A percentile compares a stretch with the other conserved stretches of the same genome.
Evolutionary conservation across 1,284 basidiomycete genomes (phyloP).

Genomic region (Pyrrhoderma noxium): DNA sequence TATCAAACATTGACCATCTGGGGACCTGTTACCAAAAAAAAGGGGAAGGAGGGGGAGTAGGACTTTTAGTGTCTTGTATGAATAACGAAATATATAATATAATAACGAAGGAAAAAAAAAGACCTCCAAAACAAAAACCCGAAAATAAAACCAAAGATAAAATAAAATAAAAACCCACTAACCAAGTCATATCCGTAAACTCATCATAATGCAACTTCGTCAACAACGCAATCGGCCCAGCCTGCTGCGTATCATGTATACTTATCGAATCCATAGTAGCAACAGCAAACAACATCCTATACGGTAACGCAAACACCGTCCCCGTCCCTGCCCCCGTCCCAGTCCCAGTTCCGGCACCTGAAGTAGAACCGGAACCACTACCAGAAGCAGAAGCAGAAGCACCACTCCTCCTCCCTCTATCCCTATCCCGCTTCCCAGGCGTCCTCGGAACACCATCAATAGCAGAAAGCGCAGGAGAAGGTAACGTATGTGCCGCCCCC

Average conservation of each 20-base stretch:
- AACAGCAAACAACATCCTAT: constrained; percentile 93
- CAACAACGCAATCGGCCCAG: constrained; percentile 86
- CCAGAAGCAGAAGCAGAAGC: too few relatives aligned
- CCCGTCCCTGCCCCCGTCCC: constrained; percentile 29
- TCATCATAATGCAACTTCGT: constrained; percentile 96
- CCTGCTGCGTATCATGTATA: constrained; percentile 96
- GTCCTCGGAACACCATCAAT: constrained; percentile 34
- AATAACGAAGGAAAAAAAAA: too few relatives aligned
- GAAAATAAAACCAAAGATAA: constrained; percentile 2
- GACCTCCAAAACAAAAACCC: not conserved
- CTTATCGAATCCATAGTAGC: constrained; percentile 95
- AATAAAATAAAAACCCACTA: constrained; percentile 28
- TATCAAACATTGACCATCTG: constrained; percentile 90
- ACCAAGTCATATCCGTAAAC: constrained; percentile 97
- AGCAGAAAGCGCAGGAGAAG: constrained; percentile 55
- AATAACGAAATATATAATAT: too few relatives aligned
- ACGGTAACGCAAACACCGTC: constrained; percentile 83
- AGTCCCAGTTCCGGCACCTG: constrained; percentile 19
- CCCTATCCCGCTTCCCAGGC: too few relatives aligned
- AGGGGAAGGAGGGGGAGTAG: too few relatives aligned
- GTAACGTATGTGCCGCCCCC: constrained; percentile 28
- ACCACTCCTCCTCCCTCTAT: too few relatives aligned
- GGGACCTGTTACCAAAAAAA: constrained; percentile 75
- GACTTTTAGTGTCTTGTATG: too few relatives aligned
- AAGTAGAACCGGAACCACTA: not conserved